These are phyloP conservation scores for Senna siamea DNA, from an alignment of 306 rosid genomes.

Conservation along the genomic window DNA sequence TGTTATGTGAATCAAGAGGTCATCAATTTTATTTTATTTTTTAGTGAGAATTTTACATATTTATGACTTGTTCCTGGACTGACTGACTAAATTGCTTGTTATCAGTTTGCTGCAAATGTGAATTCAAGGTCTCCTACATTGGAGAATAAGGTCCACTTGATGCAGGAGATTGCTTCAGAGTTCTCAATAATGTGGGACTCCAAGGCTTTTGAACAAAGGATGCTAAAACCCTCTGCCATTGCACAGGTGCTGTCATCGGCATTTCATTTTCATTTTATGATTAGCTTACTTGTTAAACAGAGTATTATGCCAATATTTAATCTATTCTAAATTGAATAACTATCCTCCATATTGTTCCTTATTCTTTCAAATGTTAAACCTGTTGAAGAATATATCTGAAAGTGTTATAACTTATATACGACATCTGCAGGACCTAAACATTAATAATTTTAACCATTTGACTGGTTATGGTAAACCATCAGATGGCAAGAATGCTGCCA, in stretches of 20 bases:
- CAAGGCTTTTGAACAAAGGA: slow-evolving; percentile 75
- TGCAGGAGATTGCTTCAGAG: slow-evolving; percentile 78
- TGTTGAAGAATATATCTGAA: slow-evolving; percentile 16
- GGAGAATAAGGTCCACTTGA: slow-evolving; percentile 74
- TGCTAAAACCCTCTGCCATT: slow-evolving; percentile 60
- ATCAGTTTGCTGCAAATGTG: slow-evolving; percentile 76
- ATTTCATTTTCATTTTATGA: slow-evolving; percentile 20
- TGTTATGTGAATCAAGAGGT: slow-evolving; percentile 76
- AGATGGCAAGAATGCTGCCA: slow-evolving; percentile 46
- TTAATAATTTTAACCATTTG: slow-evolving; percentile 38
- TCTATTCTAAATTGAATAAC: not conserved
- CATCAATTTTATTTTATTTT: slow-evolving; percentile 16
- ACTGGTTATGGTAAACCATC: slow-evolving; percentile 40
- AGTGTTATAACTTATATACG: slow-evolving; percentile 28
- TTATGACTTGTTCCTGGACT: slow-evolving; percentile 38
- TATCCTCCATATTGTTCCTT: slow-evolving; percentile 11
- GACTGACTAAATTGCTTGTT: slow-evolving; percentile 41
- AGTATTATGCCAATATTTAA: not conserved
- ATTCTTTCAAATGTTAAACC: slow-evolving; percentile 7
- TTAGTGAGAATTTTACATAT: slow-evolving; percentile 20
- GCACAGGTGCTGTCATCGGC: slow-evolving; percentile 56
- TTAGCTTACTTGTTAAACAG: slow-evolving; percentile 11
- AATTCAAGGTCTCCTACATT: slow-evolving; percentile 67
- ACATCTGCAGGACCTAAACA: slow-evolving; percentile 64
- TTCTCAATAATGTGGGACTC: slow-evolving; percentile 89